Percentiles rank a stretch among this genome's conserved stretches.
These are phyloP conservation scores for Agrostemma githago DNA, from an alignment of 148 eudicot genomes.

Conservation along the genomic window DNA sequence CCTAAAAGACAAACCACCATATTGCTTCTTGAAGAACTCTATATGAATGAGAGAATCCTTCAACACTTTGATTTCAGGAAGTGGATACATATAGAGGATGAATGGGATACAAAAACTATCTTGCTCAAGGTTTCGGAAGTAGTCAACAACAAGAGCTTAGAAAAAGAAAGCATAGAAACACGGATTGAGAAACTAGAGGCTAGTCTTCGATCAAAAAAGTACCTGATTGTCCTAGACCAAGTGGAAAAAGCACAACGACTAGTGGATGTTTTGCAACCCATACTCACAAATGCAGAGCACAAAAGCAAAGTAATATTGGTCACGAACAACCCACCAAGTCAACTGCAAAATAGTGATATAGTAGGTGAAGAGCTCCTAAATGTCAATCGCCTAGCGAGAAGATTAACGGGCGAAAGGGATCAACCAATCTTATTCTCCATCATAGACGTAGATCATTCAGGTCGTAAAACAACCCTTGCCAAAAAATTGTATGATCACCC, in stretches of 20 bases:
- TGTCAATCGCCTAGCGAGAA: neutral
- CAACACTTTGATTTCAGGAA: slow-evolving; percentile 14
- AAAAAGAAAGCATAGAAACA: slow-evolving; percentile 1
- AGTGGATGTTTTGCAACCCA: slow-evolving; percentile 9
- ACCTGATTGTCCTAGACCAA: slow-evolving; percentile 16
- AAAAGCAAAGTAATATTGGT: slow-evolving; percentile 17
- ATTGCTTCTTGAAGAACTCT: slow-evolving; percentile 5
- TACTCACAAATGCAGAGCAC: slow-evolving; percentile 4
- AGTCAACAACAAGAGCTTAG: neutral
- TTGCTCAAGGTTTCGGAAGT: neutral
- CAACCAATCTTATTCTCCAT: slow-evolving; percentile 16
- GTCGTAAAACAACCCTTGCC: slow-evolving; percentile 14
- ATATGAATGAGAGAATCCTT: neutral
- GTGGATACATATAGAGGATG: slow-evolving; percentile 10
- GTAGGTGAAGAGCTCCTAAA: slow-evolving; percentile 13
- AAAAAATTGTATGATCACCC: slow-evolving; percentile 13
- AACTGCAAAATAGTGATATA: slow-evolving; percentile 8
- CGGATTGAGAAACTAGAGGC: slow-evolving; percentile 4
- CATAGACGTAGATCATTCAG: slow-evolving; percentile 15
- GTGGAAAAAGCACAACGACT: slow-evolving; percentile 10
- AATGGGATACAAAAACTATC: neutral
- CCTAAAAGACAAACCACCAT: neutral
- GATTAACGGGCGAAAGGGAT: slow-evolving; percentile 13
- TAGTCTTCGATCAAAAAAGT: neutral
- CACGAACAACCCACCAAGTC: slow-evolving; percentile 15